These are phyloP conservation scores for Termitomyces sp. DNA, from an alignment of 768 basidiomycete genomes.

Conservation along the genomic window DNA sequence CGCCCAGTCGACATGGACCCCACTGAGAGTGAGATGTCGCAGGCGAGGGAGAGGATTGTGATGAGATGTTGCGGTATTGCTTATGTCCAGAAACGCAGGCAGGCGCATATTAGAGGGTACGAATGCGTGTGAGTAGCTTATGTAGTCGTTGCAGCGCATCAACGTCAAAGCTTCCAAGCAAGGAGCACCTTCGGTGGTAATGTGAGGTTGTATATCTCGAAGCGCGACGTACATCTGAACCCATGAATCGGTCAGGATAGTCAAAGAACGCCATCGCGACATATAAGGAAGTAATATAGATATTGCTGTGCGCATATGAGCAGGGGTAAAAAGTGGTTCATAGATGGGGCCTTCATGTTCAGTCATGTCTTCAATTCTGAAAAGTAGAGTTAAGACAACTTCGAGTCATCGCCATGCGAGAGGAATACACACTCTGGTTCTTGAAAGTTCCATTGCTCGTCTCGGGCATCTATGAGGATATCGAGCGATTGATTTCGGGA, in stretches of 20 bases:
- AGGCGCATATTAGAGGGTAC: constrained; percentile 32
- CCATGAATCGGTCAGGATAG: constrained; percentile 51
- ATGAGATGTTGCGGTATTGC: constrained; percentile 12
- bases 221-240: constrained; percentile 53
- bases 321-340: constrained; percentile 31
- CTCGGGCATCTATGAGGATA: constrained; percentile 53
- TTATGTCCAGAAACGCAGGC: constrained; percentile 26
- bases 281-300: constrained; percentile 46
- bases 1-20: constrained; percentile 53
- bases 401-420: not conserved
- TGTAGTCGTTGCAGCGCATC: constrained; percentile 57
- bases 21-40: constrained; percentile 42
- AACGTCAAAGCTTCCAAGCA: constrained; percentile 44
- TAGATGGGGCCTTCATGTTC: constrained; percentile 21
- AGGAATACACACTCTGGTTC: constrained; percentile 39
- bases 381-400: not conserved
- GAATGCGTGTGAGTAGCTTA: constrained; percentile 39
- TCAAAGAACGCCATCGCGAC: constrained; percentile 45
- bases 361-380: constrained; percentile 17
- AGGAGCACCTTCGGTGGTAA: constrained; percentile 30
- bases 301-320: constrained; percentile 40
- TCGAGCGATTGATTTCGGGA: constrained; percentile 46
- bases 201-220: constrained; percentile 31
- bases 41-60: constrained; percentile 35
- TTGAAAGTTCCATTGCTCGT: constrained; percentile 52